Percentiles rank a stretch among this genome's conserved stretches.
These are phyloP conservation scores for Globisporangium irregulare DNA, from an alignment of 352 stramenopile species.

Conservation along the genomic window DNA sequence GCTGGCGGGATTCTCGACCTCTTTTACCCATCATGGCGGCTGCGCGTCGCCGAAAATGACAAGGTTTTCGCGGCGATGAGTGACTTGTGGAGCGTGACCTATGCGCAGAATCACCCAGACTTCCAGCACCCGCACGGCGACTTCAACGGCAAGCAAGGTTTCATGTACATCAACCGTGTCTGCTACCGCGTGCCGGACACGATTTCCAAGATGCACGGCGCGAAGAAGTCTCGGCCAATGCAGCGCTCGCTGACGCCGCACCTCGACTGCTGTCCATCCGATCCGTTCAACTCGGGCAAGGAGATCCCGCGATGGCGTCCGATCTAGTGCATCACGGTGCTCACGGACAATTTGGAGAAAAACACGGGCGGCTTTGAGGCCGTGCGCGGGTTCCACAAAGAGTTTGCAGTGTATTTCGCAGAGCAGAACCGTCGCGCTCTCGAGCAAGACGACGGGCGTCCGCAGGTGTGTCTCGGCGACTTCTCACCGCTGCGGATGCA, in stretches of 20 bases:
- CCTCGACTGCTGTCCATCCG: slow-evolving; percentile 83
- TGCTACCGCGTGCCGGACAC: slow-evolving; percentile 75
- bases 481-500: slow-evolving; percentile 86
- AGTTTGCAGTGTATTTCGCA: slow-evolving; percentile 68
- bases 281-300: slow-evolving; percentile 70
- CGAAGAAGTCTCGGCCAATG: slow-evolving; percentile 74
- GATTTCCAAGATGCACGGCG: slow-evolving; percentile 56
- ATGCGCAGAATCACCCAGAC: slow-evolving; percentile 51
- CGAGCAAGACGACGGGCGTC: slow-evolving; percentile 25
- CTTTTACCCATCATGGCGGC: slow-evolving; percentile 88
- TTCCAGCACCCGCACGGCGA: slow-evolving; percentile 70
- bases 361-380: slow-evolving; percentile 87
- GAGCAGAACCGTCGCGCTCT: slow-evolving; percentile 17
- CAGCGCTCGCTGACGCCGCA: slow-evolving; percentile 87
- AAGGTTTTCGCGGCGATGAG: slow-evolving; percentile 79
- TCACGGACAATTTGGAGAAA: slow-evolving; percentile 62
- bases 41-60: slow-evolving; percentile 68
- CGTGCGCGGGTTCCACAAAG: slow-evolving; percentile 82
- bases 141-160: slow-evolving; percentile 70
- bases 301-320: slow-evolving; percentile 77
- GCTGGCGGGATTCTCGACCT: slow-evolving; percentile 86
- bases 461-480: slow-evolving; percentile 82
- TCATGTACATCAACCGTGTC: slow-evolving; percentile 88
- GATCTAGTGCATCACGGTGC: slow-evolving; percentile 87
- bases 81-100: slow-evolving; percentile 79